These are phyloP conservation scores for Schizonepeta tenuifolia DNA, from an alignment of 257 asterid species.

Conservation along the genomic window DNA sequence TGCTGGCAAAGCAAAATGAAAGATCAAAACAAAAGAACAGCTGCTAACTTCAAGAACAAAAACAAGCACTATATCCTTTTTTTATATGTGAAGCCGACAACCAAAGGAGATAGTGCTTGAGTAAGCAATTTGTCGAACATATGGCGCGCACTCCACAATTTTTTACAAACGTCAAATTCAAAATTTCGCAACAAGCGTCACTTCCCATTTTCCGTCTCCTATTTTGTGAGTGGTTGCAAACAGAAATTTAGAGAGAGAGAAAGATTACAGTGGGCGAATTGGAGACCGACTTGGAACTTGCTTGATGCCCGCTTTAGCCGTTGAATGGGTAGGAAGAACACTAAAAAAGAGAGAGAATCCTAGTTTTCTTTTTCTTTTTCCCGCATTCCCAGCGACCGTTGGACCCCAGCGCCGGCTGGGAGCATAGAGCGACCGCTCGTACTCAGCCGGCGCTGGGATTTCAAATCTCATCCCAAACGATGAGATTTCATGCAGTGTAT, in stretches of 20 bases:
- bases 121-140: slow-evolving; percentile 46
- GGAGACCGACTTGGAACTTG: slow-evolving; percentile 8
- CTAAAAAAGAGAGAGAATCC: too few species aligned
- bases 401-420: too few species aligned
- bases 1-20: background rate
- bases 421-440: too few species aligned
- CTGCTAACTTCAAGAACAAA: background rate
- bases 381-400: too few species aligned
- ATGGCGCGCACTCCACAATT: slow-evolving; percentile 30
- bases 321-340: background rate
- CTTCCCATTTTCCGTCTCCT: slow-evolving; percentile 3
- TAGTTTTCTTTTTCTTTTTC: background rate
- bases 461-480: too few species aligned
- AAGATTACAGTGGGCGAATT: background rate
- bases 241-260: slow-evolving; percentile 21
- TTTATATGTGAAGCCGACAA: background rate
- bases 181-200: slow-evolving; percentile 11
- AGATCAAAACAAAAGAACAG: background rate
- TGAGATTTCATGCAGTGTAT: too few species aligned
- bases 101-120: slow-evolving; percentile 1
- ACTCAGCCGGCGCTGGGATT: too few species aligned
- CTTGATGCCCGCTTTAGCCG: background rate
- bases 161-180: background rate
- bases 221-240: too few species aligned
- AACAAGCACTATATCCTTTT: slow-evolving; percentile 7